These are phyloP conservation scores for Amanita fuliginea DNA, from an alignment of 768 basidiomycete genomes.

Conservation along the genomic window DNA sequence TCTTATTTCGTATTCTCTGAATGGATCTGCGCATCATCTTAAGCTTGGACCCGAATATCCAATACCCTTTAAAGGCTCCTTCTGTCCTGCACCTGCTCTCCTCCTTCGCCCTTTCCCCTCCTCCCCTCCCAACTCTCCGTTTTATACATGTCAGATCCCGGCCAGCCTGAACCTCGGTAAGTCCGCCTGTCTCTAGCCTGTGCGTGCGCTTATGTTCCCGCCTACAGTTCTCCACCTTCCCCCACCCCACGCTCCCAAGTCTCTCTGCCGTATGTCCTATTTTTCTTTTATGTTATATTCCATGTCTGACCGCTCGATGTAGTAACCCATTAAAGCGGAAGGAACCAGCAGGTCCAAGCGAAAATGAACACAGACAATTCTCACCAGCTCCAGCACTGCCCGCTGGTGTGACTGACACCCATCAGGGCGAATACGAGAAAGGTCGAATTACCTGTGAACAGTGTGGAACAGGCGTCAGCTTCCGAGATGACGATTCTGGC, in stretches of 20 bases:
- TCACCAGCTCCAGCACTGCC: slow-evolving; percentile 2
- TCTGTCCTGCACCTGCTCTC: not conserved
- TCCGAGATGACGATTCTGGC: slow-evolving; percentile 52
- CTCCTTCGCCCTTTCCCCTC: not conserved
- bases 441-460: slow-evolving; percentile 31
- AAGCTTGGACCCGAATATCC: slow-evolving; percentile 3
- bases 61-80: not conserved
- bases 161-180: not conserved
- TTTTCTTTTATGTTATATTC: not conserved
- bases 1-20: slow-evolving; percentile 2
- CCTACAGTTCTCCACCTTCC: not conserved
- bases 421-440: slow-evolving; percentile 6
- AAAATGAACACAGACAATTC: slow-evolving; percentile 1
- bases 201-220: not conserved
- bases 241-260: not conserved
- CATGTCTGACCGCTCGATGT: not conserved
- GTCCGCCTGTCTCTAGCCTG: not conserved
- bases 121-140: not conserved
- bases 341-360: not conserved
- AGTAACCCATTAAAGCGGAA: slow-evolving; percentile 5
- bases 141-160: not conserved
- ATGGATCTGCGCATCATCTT: slow-evolving; percentile 1
- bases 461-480: slow-evolving; percentile 52
- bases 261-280: not conserved
- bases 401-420: slow-evolving; percentile 2